phyloP scores from a whole-genome alignment of 345 rosid genomes.

The Capsella bursapastoris region DNA sequence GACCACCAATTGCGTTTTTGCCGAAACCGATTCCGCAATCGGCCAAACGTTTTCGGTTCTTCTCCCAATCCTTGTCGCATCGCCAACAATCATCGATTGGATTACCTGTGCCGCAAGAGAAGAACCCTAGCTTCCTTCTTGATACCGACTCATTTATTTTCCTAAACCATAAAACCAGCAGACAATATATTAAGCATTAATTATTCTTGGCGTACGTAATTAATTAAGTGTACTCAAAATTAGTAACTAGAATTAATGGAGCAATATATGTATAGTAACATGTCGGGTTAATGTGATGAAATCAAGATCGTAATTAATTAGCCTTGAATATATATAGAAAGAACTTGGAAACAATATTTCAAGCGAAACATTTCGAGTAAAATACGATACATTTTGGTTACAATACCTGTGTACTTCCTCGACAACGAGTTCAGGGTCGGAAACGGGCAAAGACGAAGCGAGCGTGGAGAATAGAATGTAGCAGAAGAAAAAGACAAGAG shows the following conservation, averaged over 20 bases:
- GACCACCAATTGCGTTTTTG: slow-evolving; percentile 74
- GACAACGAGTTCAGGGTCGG: slow-evolving; percentile 61
- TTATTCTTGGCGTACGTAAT: neutral
- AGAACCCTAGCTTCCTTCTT: slow-evolving; percentile 65
- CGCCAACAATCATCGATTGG: slow-evolving; percentile 92
- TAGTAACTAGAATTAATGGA: slow-evolving; percentile 9
- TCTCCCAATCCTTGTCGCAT: slow-evolving; percentile 78
- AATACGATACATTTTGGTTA: neutral
- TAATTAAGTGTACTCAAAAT: neutral
- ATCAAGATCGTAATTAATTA: neutral
- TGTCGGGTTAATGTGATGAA: neutral
- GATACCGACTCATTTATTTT: slow-evolving; percentile 61
- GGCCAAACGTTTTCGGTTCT: slow-evolving; percentile 68
- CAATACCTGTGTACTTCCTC: slow-evolving; percentile 68
- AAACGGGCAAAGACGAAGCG: slow-evolving; percentile 54
- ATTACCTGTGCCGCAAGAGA: slow-evolving; percentile 76
- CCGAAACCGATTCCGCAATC: slow-evolving; percentile 86
- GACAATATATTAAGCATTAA: slow-evolving; percentile 2
- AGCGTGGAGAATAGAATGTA: slow-evolving; percentile 46
- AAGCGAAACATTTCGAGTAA: neutral
- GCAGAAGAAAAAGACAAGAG: slow-evolving; percentile 40
- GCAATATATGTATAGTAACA: neutral
- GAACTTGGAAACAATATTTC: neutral
- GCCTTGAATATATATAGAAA: neutral
- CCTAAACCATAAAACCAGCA: slow-evolving; percentile 41